Evolutionary conservation across 1,284 basidiomycete species (phyloP), one percentile per base, ranked within the genome.

Genomic region (Moesziomyces sp.): DNA sequence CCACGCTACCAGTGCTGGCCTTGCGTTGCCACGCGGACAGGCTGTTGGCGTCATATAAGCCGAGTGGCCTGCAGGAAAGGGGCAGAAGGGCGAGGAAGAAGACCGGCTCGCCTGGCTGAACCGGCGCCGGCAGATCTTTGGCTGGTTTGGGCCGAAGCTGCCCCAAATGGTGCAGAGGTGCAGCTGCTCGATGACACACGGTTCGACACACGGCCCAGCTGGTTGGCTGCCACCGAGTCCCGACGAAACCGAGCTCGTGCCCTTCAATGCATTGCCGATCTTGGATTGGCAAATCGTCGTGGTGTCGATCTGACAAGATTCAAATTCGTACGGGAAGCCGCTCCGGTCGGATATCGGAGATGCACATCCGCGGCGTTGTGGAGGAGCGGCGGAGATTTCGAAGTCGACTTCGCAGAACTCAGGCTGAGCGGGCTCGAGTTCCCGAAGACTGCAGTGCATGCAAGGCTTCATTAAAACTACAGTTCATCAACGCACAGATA

Each of bases 121-220:
- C 19, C 19, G 28, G 46, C 3, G 19, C 58, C 58, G 58, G 58
- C 53, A 59, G 26, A 59, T 44, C 50, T 59, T 53, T 45, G 8
- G 19, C 44, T 21, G 42, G 11, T 0, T 3, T 43, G 44, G 18
- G 19, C 19, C n/a, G 19, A 45, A 45, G 30, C 30, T 11, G 30
- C 3, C 7, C 42, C 3, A 28, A 28, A 28, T 1, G 26, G 26
- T 28, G 18, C 18, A 43, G 19, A 50, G 33, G 33, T 40, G 38
- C 9, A 33, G 14, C 46, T 45, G 52, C 48, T 53, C 58, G 55
- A 68, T 62, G 58, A 67, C 64, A 67, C 64, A 67, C 54, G 21
- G 4, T 26, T 44, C 46, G 40, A 61, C 58, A 61, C 58, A 58
- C 46, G 21, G 21, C 5, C 8, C 16, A 24, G 11, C 11, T 33